Conservation (phyloP, 768 basidiomycete species). For the Serendipita vermifera region DNA sequence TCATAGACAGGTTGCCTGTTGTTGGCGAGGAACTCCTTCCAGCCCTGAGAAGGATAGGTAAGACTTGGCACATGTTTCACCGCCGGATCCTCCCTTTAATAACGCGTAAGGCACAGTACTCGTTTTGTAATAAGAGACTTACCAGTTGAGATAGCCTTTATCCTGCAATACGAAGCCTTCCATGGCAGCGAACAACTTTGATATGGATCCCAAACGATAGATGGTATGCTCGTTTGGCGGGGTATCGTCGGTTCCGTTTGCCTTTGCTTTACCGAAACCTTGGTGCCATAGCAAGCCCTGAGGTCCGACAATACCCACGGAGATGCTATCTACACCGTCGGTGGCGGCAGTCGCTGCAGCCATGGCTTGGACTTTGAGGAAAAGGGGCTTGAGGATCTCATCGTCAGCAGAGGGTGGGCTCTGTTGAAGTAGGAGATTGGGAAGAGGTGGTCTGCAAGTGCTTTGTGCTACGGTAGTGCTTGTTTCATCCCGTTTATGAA, state of each 20-base stretch:
- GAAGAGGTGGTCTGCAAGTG: neutral
- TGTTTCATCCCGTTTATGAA: too few species aligned
- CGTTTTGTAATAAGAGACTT: constrained; percentile 6
- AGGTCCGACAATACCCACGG: constrained; percentile 36
- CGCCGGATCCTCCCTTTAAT: constrained; percentile 37
- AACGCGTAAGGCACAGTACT: neutral
- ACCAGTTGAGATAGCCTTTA: constrained; percentile 27
- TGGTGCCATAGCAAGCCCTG: constrained; percentile 34
- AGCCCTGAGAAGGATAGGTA: constrained; percentile 19
- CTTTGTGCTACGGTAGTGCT: too few species aligned
- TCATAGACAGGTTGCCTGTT: neutral
- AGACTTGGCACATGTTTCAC: constrained; percentile 32
- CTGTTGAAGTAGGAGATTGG: neutral
- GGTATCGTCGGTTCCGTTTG: constrained; percentile 28
- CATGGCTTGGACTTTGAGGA: neutral
- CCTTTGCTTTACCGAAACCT: constrained; percentile 32
- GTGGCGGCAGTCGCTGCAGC: constrained; percentile 15
- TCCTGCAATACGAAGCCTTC: constrained; percentile 39
- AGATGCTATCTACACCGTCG: constrained; percentile 34
- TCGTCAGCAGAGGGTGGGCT: neutral
- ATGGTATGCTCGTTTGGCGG: constrained; percentile 31
- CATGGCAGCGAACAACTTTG: constrained; percentile 38
- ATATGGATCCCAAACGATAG: constrained; percentile 40
- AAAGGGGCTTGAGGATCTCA: neutral
- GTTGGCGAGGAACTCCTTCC: constrained; percentile 1